Percentiles rank a stretch among this genome's conserved stretches.
Conservation (phyloP, 2,329 filamentous ascomycete species). For the Dactylellina sp. region DNA sequence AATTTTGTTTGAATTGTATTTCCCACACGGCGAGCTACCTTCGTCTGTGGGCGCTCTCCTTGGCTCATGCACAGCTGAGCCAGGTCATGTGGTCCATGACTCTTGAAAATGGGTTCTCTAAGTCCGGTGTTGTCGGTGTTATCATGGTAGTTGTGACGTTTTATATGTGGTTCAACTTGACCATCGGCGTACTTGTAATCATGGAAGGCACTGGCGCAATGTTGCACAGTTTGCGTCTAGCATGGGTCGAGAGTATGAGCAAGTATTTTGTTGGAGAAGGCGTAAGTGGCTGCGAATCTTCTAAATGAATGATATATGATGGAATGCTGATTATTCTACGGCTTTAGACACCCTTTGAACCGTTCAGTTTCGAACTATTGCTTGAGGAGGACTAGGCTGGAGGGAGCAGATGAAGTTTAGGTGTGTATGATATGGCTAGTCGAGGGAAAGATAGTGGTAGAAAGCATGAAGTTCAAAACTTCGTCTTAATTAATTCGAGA, state of each 20-base stretch:
- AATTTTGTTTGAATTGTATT: conserved; percentile 99
- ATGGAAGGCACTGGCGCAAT: conserved; percentile 98
- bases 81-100: conserved; percentile 98
- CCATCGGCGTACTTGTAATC: conserved; percentile 81
- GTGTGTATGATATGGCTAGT: conserved; percentile 61
- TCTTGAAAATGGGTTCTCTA: conserved; percentile 78
- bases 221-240: conserved; percentile 89
- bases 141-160: conserved; percentile 86
- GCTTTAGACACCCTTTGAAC: conserved; percentile 76
- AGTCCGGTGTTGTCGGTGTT: conserved; percentile 75
- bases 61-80: conserved; percentile 97
- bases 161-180: conserved; percentile 89
- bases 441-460: too few relatives aligned
- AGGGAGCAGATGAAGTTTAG: conserved; percentile 67
- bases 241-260: conserved; percentile 98
- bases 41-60: conserved; percentile 95
- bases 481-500: too few relatives aligned
- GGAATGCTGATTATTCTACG: conserved; percentile 19
- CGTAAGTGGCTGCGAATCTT: conserved; percentile 31
- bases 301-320: not conserved
- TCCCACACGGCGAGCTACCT: conserved; percentile 99
- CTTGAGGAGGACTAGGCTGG: conserved; percentile 82
- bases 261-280: conserved; percentile 69
- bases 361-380: conserved; percentile 86
- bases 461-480: too few relatives aligned